A percentile compares a stretch with the other conserved stretches of the same genome.
Conservation (phyloP, 805 yeast species). For the Saturnispora ahearnii region DNA sequence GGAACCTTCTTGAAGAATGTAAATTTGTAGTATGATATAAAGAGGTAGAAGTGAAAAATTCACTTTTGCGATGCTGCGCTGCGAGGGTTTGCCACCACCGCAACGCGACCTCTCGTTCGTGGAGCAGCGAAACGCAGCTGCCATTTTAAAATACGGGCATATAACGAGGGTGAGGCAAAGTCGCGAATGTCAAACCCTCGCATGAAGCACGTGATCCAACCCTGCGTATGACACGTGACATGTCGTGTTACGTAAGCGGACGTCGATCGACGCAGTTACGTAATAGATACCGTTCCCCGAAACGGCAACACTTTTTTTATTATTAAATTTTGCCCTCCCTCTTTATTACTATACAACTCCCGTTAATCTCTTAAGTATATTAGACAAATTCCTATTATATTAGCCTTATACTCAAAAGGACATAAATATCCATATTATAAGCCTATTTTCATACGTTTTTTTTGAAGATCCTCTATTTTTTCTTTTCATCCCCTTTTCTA, state of each 20-base stretch:
- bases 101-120: background rate
- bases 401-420: background rate
- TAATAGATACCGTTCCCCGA: background rate
- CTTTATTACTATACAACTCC: too few relatives aligned
- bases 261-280: background rate
- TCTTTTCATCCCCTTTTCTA: background rate
- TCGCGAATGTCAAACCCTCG: background rate
- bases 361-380: too few relatives aligned
- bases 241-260: background rate
- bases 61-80: background rate
- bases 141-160: too few relatives aligned
- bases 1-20: background rate
- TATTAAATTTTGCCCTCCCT: too few relatives aligned
- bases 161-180: background rate
- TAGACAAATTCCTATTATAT: background rate
- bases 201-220: conserved; percentile 4
- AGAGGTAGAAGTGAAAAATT: background rate
- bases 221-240: background rate
- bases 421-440: background rate
- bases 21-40: background rate
- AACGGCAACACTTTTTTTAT: background rate
- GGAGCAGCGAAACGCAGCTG: background rate
- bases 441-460: too few relatives aligned
- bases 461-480: too few relatives aligned
- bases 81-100: too few relatives aligned